Base-by-base conservation (phyloP, 805 yeast genomes). In the Saccharomycopsis lassenensis region DNA sequence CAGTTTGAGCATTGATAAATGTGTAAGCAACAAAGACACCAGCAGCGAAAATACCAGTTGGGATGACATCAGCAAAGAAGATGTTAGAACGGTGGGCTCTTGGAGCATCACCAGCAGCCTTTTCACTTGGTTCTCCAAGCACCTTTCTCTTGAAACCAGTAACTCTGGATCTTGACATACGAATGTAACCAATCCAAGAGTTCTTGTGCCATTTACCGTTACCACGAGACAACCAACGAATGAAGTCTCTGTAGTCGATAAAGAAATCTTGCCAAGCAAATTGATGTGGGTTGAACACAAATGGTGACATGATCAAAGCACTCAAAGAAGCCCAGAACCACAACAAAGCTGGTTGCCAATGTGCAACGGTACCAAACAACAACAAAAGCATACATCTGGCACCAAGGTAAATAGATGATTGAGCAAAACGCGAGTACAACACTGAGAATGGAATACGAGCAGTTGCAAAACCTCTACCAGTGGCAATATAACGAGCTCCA, bases 401-500 rank as follows among this genome's bases (percentile, higher is more conserved):
- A 0, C 97, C 97, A 4, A 78, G 59, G 55, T 85, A 84, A 25
- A 87, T 77, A 1, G 95, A 79, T 4, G 76, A 68, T 3, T 69
- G 62, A 1, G 87, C 80, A 62, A 83, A 89, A 26, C 80, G 69
- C 0, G 94, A 71, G 55, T 79, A 89, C 21, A 89, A 60, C 3
- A 66, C 63, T 14, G 77, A 60, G 55, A 89, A 89, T 4, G 83
- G 74, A 20, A 74, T 58, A 49, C 97, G 69, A 3, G 86, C 69
- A 15, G 85, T 84, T 2, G 97, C 95, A 63, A 87, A 82, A 1
- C 95, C 94, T 59, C 97, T 65, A 2, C 97, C 97, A 2, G 96
- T 85, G 7, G 94, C 77, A 44, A 89, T 80, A 52, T 89, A 89
- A 37, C 75, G 69, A 1, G 97, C 97, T 31, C 94, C 94, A 3